A percentile compares a stretch with the other conserved stretches of the same genome.
These are phyloP conservation scores for Solanum boliviense DNA, from an alignment of 257 asterid genomes.

Conservation along the genomic window DNA sequence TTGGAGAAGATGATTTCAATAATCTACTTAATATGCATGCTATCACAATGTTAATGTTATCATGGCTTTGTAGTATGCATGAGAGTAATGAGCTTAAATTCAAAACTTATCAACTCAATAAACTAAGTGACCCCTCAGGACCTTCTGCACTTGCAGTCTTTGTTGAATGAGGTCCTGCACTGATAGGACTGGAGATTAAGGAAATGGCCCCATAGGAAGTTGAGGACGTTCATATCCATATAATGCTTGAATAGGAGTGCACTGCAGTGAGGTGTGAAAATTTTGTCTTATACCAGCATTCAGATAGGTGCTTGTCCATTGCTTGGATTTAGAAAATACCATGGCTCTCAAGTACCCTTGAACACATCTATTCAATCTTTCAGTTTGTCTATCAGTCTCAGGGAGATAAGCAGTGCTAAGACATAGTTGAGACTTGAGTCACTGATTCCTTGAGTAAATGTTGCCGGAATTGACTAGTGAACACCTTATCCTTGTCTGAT, in stretches of 20 bases:
- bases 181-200: not conserved
- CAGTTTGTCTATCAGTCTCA: not conserved
- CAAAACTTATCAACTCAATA: no score
- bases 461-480: not conserved
- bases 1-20: not conserved
- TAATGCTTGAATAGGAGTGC: not conserved
- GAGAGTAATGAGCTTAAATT: no score
- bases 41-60: no score
- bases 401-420: not conserved
- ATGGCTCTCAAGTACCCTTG: not conserved
- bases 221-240: not conserved
- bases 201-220: not conserved
- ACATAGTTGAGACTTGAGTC: not conserved
- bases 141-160: not conserved
- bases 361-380: not conserved
- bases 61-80: no score
- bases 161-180: not conserved
- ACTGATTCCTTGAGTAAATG: not conserved
- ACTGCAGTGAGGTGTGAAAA: not conserved
- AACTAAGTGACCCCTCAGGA: no score
- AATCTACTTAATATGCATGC: not conserved
- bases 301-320: not conserved
- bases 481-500: not conserved
- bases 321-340: not conserved
- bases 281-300: not conserved